Conservation (phyloP, 345 rosid species). For the Theobroma cacao region DNA sequence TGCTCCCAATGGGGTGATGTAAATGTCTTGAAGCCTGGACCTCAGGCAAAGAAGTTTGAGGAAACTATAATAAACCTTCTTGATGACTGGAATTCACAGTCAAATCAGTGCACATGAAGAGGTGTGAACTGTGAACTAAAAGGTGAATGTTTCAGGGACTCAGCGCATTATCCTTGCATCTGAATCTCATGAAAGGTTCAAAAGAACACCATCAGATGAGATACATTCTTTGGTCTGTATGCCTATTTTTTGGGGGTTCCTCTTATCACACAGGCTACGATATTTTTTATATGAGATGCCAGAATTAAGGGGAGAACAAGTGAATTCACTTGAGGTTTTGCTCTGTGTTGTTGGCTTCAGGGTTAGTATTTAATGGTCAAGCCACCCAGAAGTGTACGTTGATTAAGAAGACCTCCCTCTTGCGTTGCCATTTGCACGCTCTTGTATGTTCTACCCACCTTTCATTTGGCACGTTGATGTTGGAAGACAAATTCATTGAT, state of each 20-base stretch:
- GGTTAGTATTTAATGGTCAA: neutral
- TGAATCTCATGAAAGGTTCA: conserved; percentile 18
- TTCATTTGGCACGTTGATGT: conserved; percentile 8
- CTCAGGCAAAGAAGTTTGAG: conserved; percentile 66
- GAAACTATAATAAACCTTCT: conserved; percentile 64
- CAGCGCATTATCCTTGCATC: conserved; percentile 26
- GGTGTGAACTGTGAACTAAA: neutral
- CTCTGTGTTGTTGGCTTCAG: conserved; percentile 1
- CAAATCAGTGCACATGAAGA: conserved; percentile 82
- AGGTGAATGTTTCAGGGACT: conserved; percentile 17
- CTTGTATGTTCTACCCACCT: conserved; percentile 21
- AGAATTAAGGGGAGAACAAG: conserved; percentile 10
- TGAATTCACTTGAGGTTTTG: conserved; percentile 19
- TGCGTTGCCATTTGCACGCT: conserved; percentile 24
- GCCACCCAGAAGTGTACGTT: conserved; percentile 3
- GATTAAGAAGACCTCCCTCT: conserved; percentile 17
- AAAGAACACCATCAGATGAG: conserved; percentile 16
- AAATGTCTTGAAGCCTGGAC: conserved; percentile 74
- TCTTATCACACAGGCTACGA: conserved; percentile 13
- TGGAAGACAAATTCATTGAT: conserved; percentile 26
- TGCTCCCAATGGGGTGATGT: conserved; percentile 96
- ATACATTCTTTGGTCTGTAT: conserved; percentile 38
- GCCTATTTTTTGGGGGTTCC: conserved; percentile 34
- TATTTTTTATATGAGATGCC: conserved; percentile 27
- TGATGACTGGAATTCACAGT: conserved; percentile 62